A percentile compares a stretch with the other conserved stretches of the same genome.
These are phyloP conservation scores for Carallia brachiata DNA, from an alignment of 345 rosid species.

Conservation along the genomic window DNA sequence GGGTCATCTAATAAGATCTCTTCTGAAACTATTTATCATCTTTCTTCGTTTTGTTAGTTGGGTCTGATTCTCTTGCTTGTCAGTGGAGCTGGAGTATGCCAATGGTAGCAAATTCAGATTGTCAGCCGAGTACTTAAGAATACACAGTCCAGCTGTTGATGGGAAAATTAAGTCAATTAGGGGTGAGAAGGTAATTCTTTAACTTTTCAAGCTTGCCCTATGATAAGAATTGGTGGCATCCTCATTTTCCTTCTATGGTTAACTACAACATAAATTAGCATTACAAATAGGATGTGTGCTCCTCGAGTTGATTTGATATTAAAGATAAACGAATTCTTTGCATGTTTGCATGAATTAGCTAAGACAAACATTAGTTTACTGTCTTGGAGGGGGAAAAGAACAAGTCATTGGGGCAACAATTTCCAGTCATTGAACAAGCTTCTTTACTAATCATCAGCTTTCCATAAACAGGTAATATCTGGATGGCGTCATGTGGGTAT, in stretches of 20 bases:
- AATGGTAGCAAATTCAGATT: constrained; percentile 59
- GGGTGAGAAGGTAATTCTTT: constrained; percentile 70
- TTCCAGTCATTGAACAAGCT: background rate
- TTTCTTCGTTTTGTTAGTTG: background rate
- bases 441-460: background rate
- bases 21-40: background rate
- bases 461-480: constrained; percentile 61
- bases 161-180: constrained; percentile 78
- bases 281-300: background rate
- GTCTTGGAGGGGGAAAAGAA: too few species aligned
- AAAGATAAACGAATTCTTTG: background rate
- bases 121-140: constrained; percentile 73
- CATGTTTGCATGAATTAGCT: background rate
- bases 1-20: background rate
- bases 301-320: background rate
- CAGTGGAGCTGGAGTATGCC: constrained; percentile 74
- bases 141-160: constrained; percentile 86
- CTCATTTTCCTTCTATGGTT: background rate
- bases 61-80: background rate
- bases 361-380: background rate
- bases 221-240: background rate
- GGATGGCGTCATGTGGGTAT: constrained; percentile 91
- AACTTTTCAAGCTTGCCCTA: constrained; percentile 2
- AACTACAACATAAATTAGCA: too few species aligned
- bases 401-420: background rate